phyloP scores from a whole-genome alignment of 208 protist species.

The Acanthamoeba lenticulata region DNA sequence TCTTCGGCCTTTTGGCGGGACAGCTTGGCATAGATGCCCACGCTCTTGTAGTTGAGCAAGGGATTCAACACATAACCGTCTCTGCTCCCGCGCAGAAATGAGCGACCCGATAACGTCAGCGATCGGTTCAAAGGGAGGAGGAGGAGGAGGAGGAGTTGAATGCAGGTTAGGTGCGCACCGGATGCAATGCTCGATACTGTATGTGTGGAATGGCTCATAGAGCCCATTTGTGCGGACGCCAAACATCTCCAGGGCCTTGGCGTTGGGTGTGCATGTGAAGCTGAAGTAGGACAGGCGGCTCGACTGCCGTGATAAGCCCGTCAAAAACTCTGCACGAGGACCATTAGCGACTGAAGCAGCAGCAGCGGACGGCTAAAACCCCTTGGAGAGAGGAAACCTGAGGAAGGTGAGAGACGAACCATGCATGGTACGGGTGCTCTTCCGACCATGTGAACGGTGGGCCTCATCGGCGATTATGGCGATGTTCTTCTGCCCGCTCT shows the following conservation, averaged over 20 bases:
- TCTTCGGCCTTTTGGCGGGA: neutral
- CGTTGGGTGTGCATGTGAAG: slow-evolving; percentile 65
- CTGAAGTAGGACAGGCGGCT: slow-evolving; percentile 41
- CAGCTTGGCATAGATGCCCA: slow-evolving; percentile 42
- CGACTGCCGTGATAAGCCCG: slow-evolving; percentile 61
- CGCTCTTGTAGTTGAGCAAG: slow-evolving; percentile 44
- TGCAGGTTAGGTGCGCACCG: neutral
- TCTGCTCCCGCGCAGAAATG: neutral
- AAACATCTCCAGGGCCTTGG: slow-evolving; percentile 58
- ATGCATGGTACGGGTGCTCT: slow-evolving; percentile 62
- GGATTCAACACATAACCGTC: slow-evolving; percentile 42
- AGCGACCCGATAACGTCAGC: neutral
- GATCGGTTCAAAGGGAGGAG: neutral
- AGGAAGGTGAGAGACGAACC: neutral
- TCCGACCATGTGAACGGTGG: slow-evolving; percentile 51
- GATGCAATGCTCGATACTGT: slow-evolving; percentile 51
- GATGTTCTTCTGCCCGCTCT: neutral
- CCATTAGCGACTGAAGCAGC: neutral
- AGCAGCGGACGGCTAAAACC: neutral
- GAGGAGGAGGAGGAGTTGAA: neutral
- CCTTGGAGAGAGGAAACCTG: neutral
- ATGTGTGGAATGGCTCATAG: slow-evolving; percentile 47
- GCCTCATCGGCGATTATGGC: slow-evolving; percentile 67
- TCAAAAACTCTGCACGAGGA: slow-evolving; percentile 54
- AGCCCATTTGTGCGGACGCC: slow-evolving; percentile 10